A percentile compares a stretch with the other conserved stretches of the same genome.
phyloP scores from a whole-genome alignment of 331 rosid genomes.

The Malus hybrid region DNA sequence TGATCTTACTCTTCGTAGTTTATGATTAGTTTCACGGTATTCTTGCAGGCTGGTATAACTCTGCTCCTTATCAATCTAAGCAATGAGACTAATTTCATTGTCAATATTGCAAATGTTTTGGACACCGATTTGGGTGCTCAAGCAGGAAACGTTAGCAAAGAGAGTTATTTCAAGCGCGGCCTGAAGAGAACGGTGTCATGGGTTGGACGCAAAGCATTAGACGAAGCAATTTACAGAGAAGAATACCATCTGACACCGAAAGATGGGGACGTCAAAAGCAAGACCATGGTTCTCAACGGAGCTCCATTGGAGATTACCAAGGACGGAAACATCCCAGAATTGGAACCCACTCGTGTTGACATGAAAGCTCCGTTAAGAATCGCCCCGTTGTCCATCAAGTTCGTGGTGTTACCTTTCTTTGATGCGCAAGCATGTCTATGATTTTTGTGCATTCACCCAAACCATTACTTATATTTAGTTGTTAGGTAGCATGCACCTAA shows the following conservation, averaged over 20 bases:
- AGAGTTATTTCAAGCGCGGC: slow-evolving; percentile 23
- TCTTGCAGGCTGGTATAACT: slow-evolving; percentile 64
- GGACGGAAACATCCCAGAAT: slow-evolving; percentile 51
- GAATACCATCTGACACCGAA: slow-evolving; percentile 79
- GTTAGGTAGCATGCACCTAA: not conserved
- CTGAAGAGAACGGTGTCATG: slow-evolving; percentile 72
- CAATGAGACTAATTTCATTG: slow-evolving; percentile 52
- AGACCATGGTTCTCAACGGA: slow-evolving; percentile 66
- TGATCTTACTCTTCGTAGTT: not conserved
- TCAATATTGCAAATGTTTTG: slow-evolving; percentile 30
- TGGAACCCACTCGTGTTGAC: slow-evolving; percentile 41
- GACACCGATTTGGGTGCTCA: not conserved
- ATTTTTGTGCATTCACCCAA: slow-evolving; percentile 5
- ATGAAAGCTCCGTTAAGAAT: slow-evolving; percentile 42
- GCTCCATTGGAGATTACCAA: slow-evolving; percentile 57
- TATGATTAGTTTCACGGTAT: not conserved
- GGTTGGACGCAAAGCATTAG: slow-evolving; percentile 75
- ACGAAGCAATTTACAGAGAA: slow-evolving; percentile 48
- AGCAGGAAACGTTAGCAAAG: slow-evolving; percentile 17
- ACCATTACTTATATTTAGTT: not conserved
- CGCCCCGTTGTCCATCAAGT: slow-evolving; percentile 62
- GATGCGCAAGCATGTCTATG: slow-evolving; percentile 78
- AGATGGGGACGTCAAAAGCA: slow-evolving; percentile 48
- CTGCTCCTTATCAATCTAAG: slow-evolving; percentile 71
- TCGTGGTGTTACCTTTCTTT: slow-evolving; percentile 71